Conservation (phyloP, 2,329 filamentous ascomycete species). For the Curvularia sp. region DNA sequence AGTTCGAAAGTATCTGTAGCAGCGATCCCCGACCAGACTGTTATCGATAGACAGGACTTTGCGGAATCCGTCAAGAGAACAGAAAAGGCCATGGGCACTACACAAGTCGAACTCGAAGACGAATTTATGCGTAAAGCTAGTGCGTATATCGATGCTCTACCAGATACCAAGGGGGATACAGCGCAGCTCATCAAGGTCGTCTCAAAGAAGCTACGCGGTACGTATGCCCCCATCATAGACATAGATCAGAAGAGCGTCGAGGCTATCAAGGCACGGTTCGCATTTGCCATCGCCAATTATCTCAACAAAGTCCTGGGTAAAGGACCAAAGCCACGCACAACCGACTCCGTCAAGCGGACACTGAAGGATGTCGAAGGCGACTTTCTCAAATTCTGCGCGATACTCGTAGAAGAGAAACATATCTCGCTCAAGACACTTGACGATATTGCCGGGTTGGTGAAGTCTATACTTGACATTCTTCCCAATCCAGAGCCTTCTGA, state of each 20-base stretch:
- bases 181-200: constrained; percentile 26
- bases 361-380: constrained; percentile 30
- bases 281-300: constrained; percentile 31
- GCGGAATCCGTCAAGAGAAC: neutral
- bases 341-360: constrained; percentile 22
- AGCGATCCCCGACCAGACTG: neutral
- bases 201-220: constrained; percentile 25
- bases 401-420: constrained; percentile 28
- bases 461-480: constrained; percentile 27
- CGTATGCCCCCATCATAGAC: constrained; percentile 17
- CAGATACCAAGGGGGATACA: constrained; percentile 4
- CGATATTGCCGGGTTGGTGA: constrained; percentile 34
- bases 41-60: neutral
- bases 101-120: constrained; percentile 19
- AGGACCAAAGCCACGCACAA: constrained; percentile 12
- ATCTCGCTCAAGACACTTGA: constrained; percentile 32
- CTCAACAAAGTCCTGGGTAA: constrained; percentile 29
- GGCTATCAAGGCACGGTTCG: constrained; percentile 26
- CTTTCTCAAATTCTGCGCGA: constrained; percentile 33
- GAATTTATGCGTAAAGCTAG: constrained; percentile 29
- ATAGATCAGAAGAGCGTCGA: constrained; percentile 17
- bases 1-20: neutral
- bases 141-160: constrained; percentile 26
- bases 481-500: no score
- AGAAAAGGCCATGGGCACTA: neutral